Evolutionary conservation across 345 rosid genomes (phyloP).

Genomic region (Boechera divaricarpa): DNA sequence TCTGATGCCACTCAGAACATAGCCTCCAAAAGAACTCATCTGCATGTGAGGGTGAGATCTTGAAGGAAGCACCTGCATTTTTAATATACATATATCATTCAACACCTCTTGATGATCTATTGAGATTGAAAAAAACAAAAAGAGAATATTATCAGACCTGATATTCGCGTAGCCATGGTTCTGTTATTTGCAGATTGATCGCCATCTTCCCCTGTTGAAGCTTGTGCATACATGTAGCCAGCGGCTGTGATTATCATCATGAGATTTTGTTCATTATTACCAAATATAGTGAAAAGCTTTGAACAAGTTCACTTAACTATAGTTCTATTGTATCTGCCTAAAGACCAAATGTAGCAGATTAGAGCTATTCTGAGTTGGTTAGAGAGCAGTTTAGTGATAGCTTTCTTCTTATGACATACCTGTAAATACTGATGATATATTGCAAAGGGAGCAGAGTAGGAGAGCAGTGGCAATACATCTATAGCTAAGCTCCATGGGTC

Average conservation of each 20-base stretch:
- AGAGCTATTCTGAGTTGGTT: not conserved
- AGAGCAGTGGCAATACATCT: conserved; percentile 73
- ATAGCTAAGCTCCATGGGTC: conserved; percentile 75
- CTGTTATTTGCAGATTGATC: conserved; percentile 81
- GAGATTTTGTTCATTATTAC: conserved; percentile 11
- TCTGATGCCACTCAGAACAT: conserved; percentile 81
- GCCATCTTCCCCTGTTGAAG: conserved; percentile 85
- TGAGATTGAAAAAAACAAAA: not conserved
- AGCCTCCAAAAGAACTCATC: conserved; percentile 87
- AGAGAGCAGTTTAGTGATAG: not conserved
- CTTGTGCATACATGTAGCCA: conserved; percentile 87
- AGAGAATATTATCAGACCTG: conserved; percentile 53
- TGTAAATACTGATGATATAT: conserved; percentile 93
- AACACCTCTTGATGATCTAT: not conserved
- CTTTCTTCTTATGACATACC: conserved; percentile 45
- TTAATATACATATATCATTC: not conserved
- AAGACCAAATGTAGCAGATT: not conserved
- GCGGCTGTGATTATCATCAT: conserved; percentile 59
- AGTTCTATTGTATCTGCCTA: not conserved
- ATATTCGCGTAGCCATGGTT: conserved; percentile 96
- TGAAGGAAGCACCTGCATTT: conserved; percentile 77
- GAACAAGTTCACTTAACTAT: not conserved
- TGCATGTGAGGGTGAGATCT: conserved; percentile 97
- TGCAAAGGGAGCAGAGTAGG: conserved; percentile 89
- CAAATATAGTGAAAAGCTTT: not conserved